Conservation (phyloP, 192 early-diverging fungal genomes). For the Helicostylum pulchrum region DNA sequence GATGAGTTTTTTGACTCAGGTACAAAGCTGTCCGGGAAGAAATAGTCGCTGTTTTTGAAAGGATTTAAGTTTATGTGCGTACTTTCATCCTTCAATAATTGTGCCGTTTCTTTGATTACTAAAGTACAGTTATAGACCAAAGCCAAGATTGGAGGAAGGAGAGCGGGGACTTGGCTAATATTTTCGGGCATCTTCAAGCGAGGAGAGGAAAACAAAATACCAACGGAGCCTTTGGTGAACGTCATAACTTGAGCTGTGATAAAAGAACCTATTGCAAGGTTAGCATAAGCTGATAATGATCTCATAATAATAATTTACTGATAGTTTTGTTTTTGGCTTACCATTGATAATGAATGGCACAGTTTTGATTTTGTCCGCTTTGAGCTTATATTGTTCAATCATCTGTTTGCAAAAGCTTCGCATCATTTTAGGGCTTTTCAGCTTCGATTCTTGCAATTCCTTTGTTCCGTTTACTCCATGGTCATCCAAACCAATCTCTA, state of each 20-base stretch:
- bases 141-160: conserved; percentile 6
- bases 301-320: no score
- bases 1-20: conserved; percentile 2
- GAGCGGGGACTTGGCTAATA: conserved; percentile 1
- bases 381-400: no score
- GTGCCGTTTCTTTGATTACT: conserved; percentile 10
- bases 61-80: conserved; percentile 1
- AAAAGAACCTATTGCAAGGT: conserved; percentile 5
- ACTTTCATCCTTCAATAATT: conserved; percentile 2
- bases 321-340: no score
- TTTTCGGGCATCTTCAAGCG: conserved; percentile 11
- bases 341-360: no score
- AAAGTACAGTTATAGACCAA: conserved; percentile 9
- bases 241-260: conserved; percentile 7
- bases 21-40: conserved; percentile 1
- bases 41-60: conserved; percentile 8
- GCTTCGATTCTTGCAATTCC: no score
- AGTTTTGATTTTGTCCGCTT: no score
- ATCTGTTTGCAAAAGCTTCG: no score
- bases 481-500: no score
- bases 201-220: conserved; percentile 3
- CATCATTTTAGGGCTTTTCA: no score
- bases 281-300: conserved; percentile 6
- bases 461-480: no score
- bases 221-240: conserved; percentile 4